phyloP scores from a whole-genome alignment of 1,139 yeast species.

The Debaryomycetaceae sp. region DNA sequence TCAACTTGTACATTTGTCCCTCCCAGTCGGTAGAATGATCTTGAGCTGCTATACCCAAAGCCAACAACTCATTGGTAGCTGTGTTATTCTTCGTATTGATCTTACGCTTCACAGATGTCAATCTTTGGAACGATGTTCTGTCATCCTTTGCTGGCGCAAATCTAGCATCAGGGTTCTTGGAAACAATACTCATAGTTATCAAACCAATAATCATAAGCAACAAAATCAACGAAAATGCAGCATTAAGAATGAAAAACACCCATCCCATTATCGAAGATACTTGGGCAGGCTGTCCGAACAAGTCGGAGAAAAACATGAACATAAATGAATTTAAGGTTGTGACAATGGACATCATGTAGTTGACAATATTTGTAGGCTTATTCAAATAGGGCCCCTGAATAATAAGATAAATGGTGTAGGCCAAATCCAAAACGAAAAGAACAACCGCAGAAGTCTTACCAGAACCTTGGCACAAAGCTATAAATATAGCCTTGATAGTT shows the following conservation, averaged over 20 bases:
- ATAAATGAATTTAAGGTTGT: conserved; percentile 67
- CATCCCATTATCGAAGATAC: conserved; percentile 78
- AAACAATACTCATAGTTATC: conserved; percentile 51
- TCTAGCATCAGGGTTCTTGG: conserved; percentile 79
- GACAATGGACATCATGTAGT: conserved; percentile 62
- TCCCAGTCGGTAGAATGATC: conserved; percentile 73
- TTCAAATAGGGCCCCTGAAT: conserved; percentile 65
- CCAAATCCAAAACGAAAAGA: conserved; percentile 62
- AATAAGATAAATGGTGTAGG: conserved; percentile 56
- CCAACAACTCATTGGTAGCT: conserved; percentile 55
- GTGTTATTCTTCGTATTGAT: conserved; percentile 3
- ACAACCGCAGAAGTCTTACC: conserved; percentile 70
- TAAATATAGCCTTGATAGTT: conserved; percentile 58
- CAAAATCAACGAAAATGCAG: conserved; percentile 67
- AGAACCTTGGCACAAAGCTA: conserved; percentile 64
- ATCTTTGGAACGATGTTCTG: conserved; percentile 75
- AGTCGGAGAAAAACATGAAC: conserved; percentile 68
- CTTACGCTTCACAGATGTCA: conserved; percentile 34
- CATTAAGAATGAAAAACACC: conserved; percentile 73
- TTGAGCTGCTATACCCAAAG: conserved; percentile 67
- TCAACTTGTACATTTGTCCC: conserved; percentile 53
- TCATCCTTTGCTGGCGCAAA: conserved; percentile 83
- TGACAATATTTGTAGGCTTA: conserved; percentile 65
- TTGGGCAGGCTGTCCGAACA: conserved; percentile 64
- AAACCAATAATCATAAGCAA: conserved; percentile 60